Evolutionary conservation across 768 basidiomycete species (phyloP).

Genomic region (Guyanaporus albipodus): DNA sequence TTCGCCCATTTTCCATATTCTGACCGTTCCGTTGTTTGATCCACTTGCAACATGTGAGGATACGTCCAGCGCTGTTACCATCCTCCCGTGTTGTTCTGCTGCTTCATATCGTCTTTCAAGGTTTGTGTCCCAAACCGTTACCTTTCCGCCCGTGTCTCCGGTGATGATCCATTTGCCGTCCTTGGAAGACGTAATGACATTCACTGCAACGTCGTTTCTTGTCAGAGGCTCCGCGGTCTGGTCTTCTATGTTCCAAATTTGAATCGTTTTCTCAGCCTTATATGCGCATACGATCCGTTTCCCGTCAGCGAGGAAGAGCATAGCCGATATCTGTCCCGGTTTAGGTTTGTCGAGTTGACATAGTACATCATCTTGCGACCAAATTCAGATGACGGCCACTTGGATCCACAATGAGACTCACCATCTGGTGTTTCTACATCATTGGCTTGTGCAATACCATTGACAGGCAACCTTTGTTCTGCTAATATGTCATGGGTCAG

Average conservation of each 20-base stretch:
- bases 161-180: not conserved
- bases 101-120: not conserved
- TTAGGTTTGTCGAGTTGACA: not conserved
- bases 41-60: not conserved
- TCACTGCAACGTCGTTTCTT: not conserved
- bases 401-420: not conserved
- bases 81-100: not conserved
- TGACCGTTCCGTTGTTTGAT: not conserved
- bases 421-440: not conserved
- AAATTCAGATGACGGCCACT: not conserved
- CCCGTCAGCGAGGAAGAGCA: not conserved
- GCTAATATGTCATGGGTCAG: not conserved
- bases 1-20: not conserved
- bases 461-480: too few species aligned
- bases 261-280: not conserved
- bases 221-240: not conserved
- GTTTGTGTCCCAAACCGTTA: not conserved
- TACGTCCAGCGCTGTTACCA: not conserved
- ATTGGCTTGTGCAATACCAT: not conserved
- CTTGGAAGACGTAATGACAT: not conserved
- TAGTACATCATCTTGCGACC: not conserved
- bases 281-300: not conserved
- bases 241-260: not conserved
- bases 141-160: not conserved
- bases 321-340: not conserved